Base-by-base conservation (phyloP, 306 rosid species). In the Cucumis hystrix region DNA sequence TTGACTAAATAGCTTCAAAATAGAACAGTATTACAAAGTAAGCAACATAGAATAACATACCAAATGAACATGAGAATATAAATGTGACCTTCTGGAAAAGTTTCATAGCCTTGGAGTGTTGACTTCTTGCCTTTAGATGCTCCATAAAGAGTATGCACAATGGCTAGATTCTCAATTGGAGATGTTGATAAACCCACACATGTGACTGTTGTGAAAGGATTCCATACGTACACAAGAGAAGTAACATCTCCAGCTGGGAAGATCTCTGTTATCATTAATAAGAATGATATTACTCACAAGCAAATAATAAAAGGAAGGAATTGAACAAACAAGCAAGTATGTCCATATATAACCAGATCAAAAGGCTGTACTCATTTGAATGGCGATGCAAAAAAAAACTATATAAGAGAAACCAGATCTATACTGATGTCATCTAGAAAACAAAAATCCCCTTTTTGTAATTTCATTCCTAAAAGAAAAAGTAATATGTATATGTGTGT, bases 181-280 rank as follows among this genome's bases (percentile, higher is more conserved):
- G 91, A 87, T 3, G 88, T 87, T 43, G 91, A 87, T 81, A 85
- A 79, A 75, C 91, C 91, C 78, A 87, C 88, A 82, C 91, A 85
- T 63, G 91, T 81, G 60, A 82, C 79, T 21, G 85, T 83, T 51
- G 91, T 85, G 78, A 85, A 85, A 79, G 91, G 88, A 78, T 87
- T 87, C 91, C 91, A 87, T 11, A 83, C 74, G 80, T 87, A 87
- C 69, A 85, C 80, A 74, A 87, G 85, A 77, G 88, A 84, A 81
- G 87, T 88, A 85, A 83, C 79, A 74, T 85, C 88, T 39, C 86
- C 85, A 59, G 91, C 84, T 49, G 84, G 82, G 62, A 85, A 80
- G 51, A 75, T 78, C 51, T 68, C 91, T 87, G 83, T 63, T 61
- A 67, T 18, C 81, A 83, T 76, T 70, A 21, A 71, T 7, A 66